Evolutionary conservation across 1,139 yeast genomes (phyloP).

Genomic region (Saccharomyces uvarum): DNA sequence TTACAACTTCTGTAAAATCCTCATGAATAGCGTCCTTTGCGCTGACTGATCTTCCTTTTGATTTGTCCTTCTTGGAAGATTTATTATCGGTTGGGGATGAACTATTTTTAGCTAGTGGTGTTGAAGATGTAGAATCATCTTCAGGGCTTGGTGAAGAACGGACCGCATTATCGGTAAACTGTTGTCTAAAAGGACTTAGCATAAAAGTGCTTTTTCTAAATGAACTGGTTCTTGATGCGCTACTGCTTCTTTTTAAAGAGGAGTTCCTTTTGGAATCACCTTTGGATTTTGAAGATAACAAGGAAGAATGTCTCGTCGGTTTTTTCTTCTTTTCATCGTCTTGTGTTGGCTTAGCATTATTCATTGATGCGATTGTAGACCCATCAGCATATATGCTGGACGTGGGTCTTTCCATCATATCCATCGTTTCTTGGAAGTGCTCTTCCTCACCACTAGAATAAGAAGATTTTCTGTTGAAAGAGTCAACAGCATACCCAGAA

Average conservation of each 20-base stretch:
- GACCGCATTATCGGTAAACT: conserved; percentile 18
- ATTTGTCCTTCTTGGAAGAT: conserved; percentile 4
- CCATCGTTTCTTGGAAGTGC: conserved; percentile 5
- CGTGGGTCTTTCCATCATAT: conserved; percentile 8
- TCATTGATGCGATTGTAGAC: not conserved
- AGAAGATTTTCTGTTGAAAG: not conserved
- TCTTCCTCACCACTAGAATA: conserved; percentile 1
- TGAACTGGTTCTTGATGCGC: not conserved
- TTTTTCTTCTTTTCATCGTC: not conserved
- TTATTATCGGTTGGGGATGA: not conserved
- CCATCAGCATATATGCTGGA: not conserved
- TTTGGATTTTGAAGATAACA: not conserved
- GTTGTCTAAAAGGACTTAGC: conserved; percentile 22
- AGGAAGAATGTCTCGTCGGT: not conserved
- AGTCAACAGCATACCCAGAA: not conserved
- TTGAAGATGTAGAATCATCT: conserved; percentile 6
- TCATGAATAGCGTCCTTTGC: conserved; percentile 18
- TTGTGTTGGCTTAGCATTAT: not conserved
- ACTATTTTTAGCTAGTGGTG: conserved; percentile 3
- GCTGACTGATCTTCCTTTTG: conserved; percentile 26
- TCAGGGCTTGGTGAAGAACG: conserved; percentile 15
- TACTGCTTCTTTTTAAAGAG: conserved; percentile 2
- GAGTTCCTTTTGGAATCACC: not conserved
- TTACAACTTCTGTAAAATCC: conserved; percentile 11
- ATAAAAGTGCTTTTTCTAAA: conserved; percentile 13